Percentiles rank a stretch among this genome's conserved stretches.
Conservation (phyloP, 23 red algal species). For the Cyanidiococcus yangmingshanensis region DNA sequence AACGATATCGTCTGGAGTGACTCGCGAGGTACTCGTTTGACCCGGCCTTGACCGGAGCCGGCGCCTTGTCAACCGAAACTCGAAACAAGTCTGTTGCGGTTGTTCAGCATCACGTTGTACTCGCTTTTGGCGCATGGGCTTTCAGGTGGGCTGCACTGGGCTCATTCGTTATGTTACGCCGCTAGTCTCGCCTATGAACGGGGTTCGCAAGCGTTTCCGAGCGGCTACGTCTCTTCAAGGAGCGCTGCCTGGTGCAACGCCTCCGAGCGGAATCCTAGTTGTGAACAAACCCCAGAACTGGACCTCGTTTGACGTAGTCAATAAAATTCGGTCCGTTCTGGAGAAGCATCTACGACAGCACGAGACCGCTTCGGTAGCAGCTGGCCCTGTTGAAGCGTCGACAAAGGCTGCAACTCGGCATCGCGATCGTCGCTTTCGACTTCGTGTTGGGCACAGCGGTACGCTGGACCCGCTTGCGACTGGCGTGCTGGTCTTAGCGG, state of each 20-base stretch:
- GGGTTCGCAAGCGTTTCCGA: neutral
- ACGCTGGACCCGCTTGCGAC: slow-evolving; percentile 34
- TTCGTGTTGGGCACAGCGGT: slow-evolving; percentile 23
- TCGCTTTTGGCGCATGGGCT: no score
- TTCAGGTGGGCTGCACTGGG: no score
- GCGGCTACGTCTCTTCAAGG: neutral
- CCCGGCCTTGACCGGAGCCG: no score
- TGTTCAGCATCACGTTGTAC: no score
- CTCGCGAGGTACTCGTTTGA: no score
- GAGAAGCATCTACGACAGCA: neutral
- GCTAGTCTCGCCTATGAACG: neutral
- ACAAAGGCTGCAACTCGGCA: neutral
- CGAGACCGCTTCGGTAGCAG: neutral
- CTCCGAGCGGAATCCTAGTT: neutral
- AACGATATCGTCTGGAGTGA: no score
- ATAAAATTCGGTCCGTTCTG: neutral
- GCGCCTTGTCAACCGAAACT: no score
- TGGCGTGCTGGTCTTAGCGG: slow-evolving; percentile 26
- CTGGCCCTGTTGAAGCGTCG: neutral
- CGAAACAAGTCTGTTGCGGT: no score
- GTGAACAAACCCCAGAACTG: slow-evolving; percentile 20
- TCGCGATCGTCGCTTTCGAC: neutral
- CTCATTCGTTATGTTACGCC: no score
- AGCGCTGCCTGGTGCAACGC: neutral
- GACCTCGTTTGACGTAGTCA: slow-evolving; percentile 31